phyloP scores from a whole-genome alignment of 2,329 filamentous ascomycete genomes.

The Arthrobotrys megalospora region DNA sequence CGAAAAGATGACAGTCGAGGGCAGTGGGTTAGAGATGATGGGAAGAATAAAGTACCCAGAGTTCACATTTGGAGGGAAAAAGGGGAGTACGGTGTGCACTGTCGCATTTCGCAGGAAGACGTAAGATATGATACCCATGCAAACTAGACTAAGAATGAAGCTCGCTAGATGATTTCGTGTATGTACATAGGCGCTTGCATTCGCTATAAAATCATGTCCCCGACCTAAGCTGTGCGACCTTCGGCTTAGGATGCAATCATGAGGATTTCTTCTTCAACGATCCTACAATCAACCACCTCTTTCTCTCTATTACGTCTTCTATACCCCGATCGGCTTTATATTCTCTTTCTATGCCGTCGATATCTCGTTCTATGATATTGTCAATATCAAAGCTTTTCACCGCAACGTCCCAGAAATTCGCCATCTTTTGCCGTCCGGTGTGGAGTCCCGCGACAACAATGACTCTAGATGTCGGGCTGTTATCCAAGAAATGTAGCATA shows the following conservation, averaged over 20 bases:
- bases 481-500: conserved; percentile 75
- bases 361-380: conserved; percentile 79
- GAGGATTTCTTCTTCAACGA: conserved; percentile 67
- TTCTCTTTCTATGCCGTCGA: conserved; percentile 74
- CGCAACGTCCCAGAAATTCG: conserved; percentile 75
- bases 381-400: conserved; percentile 73
- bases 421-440: conserved; percentile 77
- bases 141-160: background rate
- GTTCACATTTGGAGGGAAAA: conserved; percentile 89
- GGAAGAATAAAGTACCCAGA: conserved; percentile 83
- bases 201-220: conserved; percentile 29
- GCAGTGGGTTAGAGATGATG: conserved; percentile 70
- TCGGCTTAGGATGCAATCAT: too few relatives aligned
- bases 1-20: conserved; percentile 78
- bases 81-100: conserved; percentile 90
- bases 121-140: conserved; percentile 37
- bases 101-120: conserved; percentile 78
- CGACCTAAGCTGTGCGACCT: background rate
- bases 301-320: conserved; percentile 76
- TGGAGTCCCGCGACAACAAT: conserved; percentile 81
- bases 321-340: conserved; percentile 75
- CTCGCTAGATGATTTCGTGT: conserved; percentile 11
- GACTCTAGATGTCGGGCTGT: conserved; percentile 70
- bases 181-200: conserved; percentile 38
- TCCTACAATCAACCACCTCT: conserved; percentile 79